phyloP scores from a whole-genome alignment of 495 filamentous ascomycete genomes.

The Hypoxylon subgilvum region DNA sequence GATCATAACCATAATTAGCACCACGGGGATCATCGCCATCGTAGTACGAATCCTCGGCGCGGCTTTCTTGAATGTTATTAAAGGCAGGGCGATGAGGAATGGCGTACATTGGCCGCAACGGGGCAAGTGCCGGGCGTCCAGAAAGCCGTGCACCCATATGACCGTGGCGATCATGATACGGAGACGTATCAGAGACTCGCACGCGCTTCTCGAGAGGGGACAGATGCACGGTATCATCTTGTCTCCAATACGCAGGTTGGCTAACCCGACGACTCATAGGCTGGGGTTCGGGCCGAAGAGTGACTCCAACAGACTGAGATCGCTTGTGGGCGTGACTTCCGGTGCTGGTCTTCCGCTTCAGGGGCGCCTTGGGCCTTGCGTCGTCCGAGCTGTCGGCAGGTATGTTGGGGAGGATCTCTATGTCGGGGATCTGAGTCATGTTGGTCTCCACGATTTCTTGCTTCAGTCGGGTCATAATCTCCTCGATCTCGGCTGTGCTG shows the following conservation, averaged over 20 bases:
- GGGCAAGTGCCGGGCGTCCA: constrained; percentile 14
- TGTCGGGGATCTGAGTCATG: constrained; percentile 61
- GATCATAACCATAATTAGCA: constrained; percentile 15
- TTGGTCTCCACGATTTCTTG: constrained; percentile 37
- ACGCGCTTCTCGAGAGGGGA: constrained; percentile 40
- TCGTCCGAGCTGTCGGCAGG: constrained; percentile 23
- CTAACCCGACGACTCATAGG: constrained; percentile 40
- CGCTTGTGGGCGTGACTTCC: constrained; percentile 41
- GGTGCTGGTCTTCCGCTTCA: constrained; percentile 30
- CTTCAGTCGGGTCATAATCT: constrained; percentile 45
- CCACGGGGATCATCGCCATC: neutral
- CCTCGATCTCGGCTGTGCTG: constrained; percentile 44
- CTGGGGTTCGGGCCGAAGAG: constrained; percentile 25
- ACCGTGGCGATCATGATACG: constrained; percentile 20
- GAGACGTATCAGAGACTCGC: constrained; percentile 19
- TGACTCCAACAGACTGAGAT: constrained; percentile 47
- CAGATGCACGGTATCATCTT: constrained; percentile 5
- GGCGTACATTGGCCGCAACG: constrained; percentile 8
- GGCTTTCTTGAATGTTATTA: constrained; percentile 35
- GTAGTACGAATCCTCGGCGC: constrained; percentile 23
- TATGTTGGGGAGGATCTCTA: constrained; percentile 71
- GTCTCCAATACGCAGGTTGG: constrained; percentile 32
- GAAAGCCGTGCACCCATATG: constrained; percentile 1
- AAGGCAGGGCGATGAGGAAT: constrained; percentile 32
- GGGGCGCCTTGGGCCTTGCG: constrained; percentile 24